Evolutionary conservation across 192 early-diverging fungal species (phyloP), one percentile per base, ranked within the genome.

Genomic region (Podochytrium sp.): DNA sequence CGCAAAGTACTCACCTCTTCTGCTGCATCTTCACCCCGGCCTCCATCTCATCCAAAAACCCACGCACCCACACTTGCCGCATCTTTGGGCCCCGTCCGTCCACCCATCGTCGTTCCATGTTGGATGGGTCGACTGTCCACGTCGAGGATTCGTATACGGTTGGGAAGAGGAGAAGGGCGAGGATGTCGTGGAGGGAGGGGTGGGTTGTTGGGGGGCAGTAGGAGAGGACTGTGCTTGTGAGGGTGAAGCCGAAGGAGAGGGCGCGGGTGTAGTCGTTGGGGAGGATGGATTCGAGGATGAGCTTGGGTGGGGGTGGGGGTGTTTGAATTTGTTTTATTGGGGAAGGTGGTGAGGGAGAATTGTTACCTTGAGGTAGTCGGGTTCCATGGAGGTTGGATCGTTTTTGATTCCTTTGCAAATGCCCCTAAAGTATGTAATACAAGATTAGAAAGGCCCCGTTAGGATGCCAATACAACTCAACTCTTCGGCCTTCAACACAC

Each of bases 141-240:
- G 37, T 57, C 12, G 57, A 70, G 3, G 49, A n/a, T 57, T 93
- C 92, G 71, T 84, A 92, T 18, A 91, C 85, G 0, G 91, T 93
- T 3, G 92, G 92, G 75, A 91, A 93, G 37, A 93, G 65, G 1
- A 92, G 82, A 27, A 93, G 72, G 38, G 85, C 79, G 55, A 91
- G 75, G 18, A 90, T 59, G 0, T 78, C 83, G 25, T 87, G 74
- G 23, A 91, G 81, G 27, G 79, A 64, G 0, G 67, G 37, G 51
- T 83, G 82, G 6, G 43, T 39, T 12, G 60, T 25, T 39, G 0
- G 49, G 12, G 27, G 39, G 10, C 23, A 23, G 20, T n/a, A 25
- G 4, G 68, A n/a, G 18, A 38, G 16, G 18, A 83, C 52, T n/a
- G 81, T 56, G 39, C 85, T 60, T 0, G 52, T 34, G 14, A 88